A percentile compares a stretch with the other conserved stretches of the same genome.
Evolutionary conservation across 2,329 filamentous ascomycete genomes (phyloP).

Genomic region (Cordyceps militaris): DNA sequence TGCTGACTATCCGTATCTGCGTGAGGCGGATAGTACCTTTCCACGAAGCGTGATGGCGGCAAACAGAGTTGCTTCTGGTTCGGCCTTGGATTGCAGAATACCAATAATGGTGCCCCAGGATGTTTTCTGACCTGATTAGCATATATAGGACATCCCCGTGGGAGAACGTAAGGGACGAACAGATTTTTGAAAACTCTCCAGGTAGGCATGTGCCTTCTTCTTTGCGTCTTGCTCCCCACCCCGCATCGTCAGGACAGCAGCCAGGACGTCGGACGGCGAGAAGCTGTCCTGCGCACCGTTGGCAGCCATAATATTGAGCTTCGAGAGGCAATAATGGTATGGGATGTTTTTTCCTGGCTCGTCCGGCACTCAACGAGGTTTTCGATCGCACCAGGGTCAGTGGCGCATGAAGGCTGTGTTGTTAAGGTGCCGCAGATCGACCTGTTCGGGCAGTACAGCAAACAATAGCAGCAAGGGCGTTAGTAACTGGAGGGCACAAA

Average conservation of each 20-base stretch:
- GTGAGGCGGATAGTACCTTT: slow-evolving; percentile 56
- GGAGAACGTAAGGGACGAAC: slow-evolving; percentile 39
- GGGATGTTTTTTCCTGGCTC: not conserved
- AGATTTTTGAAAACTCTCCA: slow-evolving; percentile 97
- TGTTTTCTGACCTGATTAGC: slow-evolving; percentile 54
- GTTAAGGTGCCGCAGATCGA: not conserved
- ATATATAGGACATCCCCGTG: slow-evolving; percentile 11
- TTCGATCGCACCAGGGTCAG: not conserved
- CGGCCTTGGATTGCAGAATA: slow-evolving; percentile 74
- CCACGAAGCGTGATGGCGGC: slow-evolving; percentile 95
- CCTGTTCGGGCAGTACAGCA: not conserved
- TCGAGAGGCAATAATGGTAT: not conserved
- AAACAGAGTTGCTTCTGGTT: slow-evolving; percentile 84
- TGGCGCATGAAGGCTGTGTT: not conserved
- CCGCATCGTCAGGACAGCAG: slow-evolving; percentile 87
- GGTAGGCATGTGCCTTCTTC: slow-evolving; percentile 81
- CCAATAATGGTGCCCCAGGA: slow-evolving; percentile 86
- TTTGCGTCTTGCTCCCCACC: slow-evolving; percentile 76
- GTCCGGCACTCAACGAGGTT: not conserved
- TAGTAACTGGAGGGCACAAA: not conserved
- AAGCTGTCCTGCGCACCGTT: slow-evolving; percentile 63
- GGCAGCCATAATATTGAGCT: slow-evolving; percentile 57
- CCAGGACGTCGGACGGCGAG: slow-evolving; percentile 66
- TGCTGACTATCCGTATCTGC: not conserved
- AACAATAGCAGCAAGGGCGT: not conserved